These are phyloP conservation scores for Coprinopsis cinerea DNA, from an alignment of 768 basidiomycete species.

Conservation along the genomic window DNA sequence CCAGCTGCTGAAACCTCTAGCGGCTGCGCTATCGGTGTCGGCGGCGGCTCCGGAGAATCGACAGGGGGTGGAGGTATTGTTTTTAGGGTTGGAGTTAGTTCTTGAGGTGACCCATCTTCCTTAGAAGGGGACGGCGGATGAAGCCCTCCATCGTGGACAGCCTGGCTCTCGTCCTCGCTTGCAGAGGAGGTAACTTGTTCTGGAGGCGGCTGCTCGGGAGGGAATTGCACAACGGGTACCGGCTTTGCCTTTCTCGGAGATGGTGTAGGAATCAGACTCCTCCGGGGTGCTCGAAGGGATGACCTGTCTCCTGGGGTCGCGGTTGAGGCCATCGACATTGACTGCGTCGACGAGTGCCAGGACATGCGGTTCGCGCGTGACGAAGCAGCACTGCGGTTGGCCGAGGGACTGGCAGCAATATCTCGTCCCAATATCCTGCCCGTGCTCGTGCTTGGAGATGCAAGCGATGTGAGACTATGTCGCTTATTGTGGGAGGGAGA, in stretches of 20 bases:
- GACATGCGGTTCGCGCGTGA: slow-evolving; percentile 14
- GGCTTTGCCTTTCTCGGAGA: slow-evolving; percentile 27
- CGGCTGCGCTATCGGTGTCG: neutral
- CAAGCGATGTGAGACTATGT: too few relatives aligned
- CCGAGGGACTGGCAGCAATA: neutral
- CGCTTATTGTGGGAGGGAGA: too few relatives aligned
- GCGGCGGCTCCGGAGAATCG: neutral
- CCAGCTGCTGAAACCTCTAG: neutral
- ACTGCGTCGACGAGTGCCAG: slow-evolving; percentile 22
- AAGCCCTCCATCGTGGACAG: neutral
- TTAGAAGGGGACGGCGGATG: neutral
- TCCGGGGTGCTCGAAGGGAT: neutral
- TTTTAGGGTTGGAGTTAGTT: slow-evolving; percentile 19
- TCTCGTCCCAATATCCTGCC: too few relatives aligned
- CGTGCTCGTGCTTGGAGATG: too few relatives aligned
- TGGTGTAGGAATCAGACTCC: slow-evolving; percentile 41
- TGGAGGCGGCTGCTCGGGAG: too few relatives aligned
- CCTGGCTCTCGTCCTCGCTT: neutral
- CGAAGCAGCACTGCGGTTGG: neutral
- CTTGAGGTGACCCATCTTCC: slow-evolving; percentile 12
- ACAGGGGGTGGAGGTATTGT: slow-evolving; percentile 5
- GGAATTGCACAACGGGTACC: too few relatives aligned
- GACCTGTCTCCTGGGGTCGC: slow-evolving; percentile 15
- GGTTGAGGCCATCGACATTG: neutral
- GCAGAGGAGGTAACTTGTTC: neutral